Percentiles rank a stretch among this genome's conserved stretches.
Evolutionary conservation across 805 yeast genomes (phyloP).

Genomic region (Yarrowia keelungensis): DNA sequence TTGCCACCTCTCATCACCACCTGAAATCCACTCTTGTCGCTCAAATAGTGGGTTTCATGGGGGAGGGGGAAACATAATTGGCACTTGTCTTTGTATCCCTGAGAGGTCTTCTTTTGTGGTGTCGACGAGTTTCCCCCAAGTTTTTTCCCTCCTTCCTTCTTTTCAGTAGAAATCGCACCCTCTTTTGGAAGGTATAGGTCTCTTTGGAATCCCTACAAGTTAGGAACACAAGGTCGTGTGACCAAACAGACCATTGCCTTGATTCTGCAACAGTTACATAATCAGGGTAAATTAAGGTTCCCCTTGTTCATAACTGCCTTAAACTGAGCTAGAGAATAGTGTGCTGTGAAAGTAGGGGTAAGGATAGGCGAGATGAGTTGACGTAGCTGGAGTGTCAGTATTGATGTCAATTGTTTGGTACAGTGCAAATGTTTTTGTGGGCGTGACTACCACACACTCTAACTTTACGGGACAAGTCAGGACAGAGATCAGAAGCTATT

Average conservation of each 20-base stretch:
- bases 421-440: background rate
- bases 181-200: background rate
- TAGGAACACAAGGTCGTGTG: constrained; percentile 3
- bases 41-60: constrained; percentile 4
- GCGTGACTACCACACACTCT: too few species aligned
- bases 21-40: background rate
- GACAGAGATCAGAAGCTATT: too few species aligned
- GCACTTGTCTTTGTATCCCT: background rate
- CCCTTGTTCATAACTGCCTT: background rate
- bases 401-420: background rate
- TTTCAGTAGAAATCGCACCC: background rate
- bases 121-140: too few species aligned
- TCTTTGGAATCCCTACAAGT: background rate
- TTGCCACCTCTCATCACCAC: background rate
- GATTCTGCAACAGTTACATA: constrained; percentile 36
- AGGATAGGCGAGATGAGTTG: too few species aligned
- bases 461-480: too few species aligned
- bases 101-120: background rate
- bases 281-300: constrained; percentile 29
- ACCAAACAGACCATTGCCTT: constrained; percentile 12
- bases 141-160: background rate
- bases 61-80: constrained; percentile 11
- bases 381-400: too few species aligned
- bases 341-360: background rate
- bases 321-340: background rate